phyloP scores from a whole-genome alignment of 2,329 filamentous ascomycete species.

The Fusarium sp. region DNA sequence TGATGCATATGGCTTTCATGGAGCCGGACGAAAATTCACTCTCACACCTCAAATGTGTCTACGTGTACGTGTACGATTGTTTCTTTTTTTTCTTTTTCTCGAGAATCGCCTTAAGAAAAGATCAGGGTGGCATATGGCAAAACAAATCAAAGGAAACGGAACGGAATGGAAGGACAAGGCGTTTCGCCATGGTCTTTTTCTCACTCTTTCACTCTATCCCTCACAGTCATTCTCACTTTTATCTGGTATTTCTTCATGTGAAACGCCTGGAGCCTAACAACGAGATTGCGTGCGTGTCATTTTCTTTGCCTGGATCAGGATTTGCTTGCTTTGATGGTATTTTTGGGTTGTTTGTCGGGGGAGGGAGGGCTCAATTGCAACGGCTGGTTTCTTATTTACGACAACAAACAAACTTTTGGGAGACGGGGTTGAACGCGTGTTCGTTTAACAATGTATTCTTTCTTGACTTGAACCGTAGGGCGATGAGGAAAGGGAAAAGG shows the following conservation, averaged over 20 bases:
- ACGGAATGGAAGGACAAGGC: conserved; percentile 34
- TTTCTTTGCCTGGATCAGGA: conserved; percentile 28
- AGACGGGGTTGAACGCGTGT: conserved; percentile 37
- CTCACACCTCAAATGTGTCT: conserved; percentile 44
- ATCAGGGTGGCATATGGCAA: conserved; percentile 45
- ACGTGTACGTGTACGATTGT: conserved; percentile 53
- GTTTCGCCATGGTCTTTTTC: conserved; percentile 38
- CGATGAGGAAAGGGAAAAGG: conserved; percentile 27
- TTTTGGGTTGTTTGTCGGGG: conserved; percentile 43
- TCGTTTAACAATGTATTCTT: conserved; percentile 44
- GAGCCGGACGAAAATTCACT: conserved; percentile 40
- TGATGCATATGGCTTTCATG: conserved; percentile 41
- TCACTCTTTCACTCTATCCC: conserved; percentile 21
- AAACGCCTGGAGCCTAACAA: conserved; percentile 32
- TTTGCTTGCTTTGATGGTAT: conserved; percentile 41
- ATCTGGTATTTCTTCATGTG: conserved; percentile 21
- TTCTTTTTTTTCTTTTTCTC: conserved; percentile 41
- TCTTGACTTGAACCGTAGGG: conserved; percentile 29
- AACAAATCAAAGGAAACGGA: conserved; percentile 22
- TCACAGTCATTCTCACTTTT: conserved; percentile 32
- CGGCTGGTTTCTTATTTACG: conserved; percentile 38
- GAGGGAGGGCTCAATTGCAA: conserved; percentile 36
- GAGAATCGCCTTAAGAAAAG: conserved; percentile 46
- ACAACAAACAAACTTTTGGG: conserved; percentile 31
- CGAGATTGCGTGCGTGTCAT: conserved; percentile 41